A percentile compares a stretch with the other conserved stretches of the same genome.
phyloP scores from a whole-genome alignment of 257 asterid species.

The Solanum lignicaule region DNA sequence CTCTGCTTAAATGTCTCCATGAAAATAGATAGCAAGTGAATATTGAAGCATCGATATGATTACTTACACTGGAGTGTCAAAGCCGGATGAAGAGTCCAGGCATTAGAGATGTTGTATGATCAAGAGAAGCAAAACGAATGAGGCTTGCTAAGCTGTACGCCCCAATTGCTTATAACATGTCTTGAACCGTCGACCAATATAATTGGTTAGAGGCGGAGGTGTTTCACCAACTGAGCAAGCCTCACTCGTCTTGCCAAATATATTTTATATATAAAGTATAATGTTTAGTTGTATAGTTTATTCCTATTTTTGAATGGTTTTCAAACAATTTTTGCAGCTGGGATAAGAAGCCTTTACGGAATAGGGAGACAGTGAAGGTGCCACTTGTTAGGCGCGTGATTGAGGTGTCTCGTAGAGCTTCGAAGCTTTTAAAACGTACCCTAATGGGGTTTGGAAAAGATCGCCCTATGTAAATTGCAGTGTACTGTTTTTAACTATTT shows the following conservation, averaged over 20 bases:
- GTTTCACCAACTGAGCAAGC: no score
- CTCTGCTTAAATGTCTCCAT: not conserved
- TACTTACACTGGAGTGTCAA: not conserved
- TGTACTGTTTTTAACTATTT: not conserved
- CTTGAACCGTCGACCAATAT: no score
- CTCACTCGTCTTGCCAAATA: no score
- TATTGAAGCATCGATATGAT: not conserved
- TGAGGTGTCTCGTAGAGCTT: constrained; percentile 42
- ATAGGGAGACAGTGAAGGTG: not conserved
- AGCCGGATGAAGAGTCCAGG: not conserved
- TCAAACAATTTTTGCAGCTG: no score
- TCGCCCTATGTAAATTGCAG: constrained; percentile 15
- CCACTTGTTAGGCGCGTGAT: constrained; percentile 50
- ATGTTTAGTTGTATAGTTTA: no score
- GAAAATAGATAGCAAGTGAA: not conserved
- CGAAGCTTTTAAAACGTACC: constrained; percentile 66
- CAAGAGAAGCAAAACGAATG: not conserved
- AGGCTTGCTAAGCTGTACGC: no score
- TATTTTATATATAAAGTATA: no score
- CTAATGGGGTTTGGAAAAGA: constrained; percentile 77
- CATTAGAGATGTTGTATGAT: not conserved
- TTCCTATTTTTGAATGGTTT: no score
- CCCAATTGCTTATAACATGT: no score
- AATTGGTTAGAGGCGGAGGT: no score
- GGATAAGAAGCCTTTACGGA: no score